Percentiles rank a stretch among this genome's conserved stretches.
Evolutionary conservation across 345 rosid species (phyloP).

Genomic region (Luvunga scandens): DNA sequence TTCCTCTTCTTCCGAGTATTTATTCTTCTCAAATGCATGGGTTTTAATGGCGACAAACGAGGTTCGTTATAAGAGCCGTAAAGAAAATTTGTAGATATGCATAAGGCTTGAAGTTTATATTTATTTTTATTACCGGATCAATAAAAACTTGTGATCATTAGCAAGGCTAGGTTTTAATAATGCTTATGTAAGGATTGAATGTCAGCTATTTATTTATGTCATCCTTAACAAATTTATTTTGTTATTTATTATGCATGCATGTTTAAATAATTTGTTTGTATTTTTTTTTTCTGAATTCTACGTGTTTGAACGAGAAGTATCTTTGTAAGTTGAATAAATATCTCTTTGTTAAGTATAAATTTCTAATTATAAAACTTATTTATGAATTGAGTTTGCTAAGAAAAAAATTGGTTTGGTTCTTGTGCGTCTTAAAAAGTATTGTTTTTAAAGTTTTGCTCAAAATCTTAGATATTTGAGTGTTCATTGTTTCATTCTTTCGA

Average conservation of each 20-base stretch:
- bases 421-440: too few species aligned
- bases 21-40: background rate
- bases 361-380: too few species aligned
- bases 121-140: background rate
- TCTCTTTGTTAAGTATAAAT: too few species aligned
- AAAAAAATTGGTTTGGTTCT: too few species aligned
- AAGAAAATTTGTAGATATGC: background rate
- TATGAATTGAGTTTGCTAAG: too few species aligned
- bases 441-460: too few species aligned
- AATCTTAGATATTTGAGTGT: too few species aligned
- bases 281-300: too few species aligned
- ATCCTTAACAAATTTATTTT: background rate
- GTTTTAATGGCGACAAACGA: background rate
- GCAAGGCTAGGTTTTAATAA: background rate
- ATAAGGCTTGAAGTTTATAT: background rate
- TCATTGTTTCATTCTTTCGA: too few species aligned
- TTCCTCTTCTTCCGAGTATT: background rate
- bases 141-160: background rate
- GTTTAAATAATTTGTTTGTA: too few species aligned
- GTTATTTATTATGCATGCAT: background rate
- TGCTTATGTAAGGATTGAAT: background rate
- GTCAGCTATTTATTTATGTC: background rate
- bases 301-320: too few species aligned
- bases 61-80: background rate
- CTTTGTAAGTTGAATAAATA: too few species aligned